Evolutionary conservation across 805 yeast species (phyloP), one percentile per base, ranked within the genome.

Genomic region (Isabelozyma gotoi): DNA sequence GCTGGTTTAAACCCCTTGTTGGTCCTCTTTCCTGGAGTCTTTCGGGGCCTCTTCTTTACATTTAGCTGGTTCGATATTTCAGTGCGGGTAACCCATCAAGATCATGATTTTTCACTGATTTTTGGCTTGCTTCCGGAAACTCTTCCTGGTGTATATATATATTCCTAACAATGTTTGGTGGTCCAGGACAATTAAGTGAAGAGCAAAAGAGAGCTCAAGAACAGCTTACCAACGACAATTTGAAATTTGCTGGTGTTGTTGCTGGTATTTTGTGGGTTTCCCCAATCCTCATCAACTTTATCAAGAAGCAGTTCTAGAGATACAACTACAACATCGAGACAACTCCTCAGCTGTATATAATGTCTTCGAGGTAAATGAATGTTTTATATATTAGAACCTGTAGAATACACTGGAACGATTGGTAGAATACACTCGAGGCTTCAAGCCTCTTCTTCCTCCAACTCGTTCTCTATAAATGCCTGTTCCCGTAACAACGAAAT

Each of bases 121-220:
- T 11, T 11, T 24, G 10, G 29, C 29, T 4, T 24, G 4, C 29
- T 24, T 24, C 29, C 2, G 29, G 29, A 10, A 10, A 10, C n/a
- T n/a, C 12, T 7, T 24, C 29, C 29, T 24, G 12, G 8, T n/a
- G 12, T 10, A 10, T 7, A 5, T 24, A 10, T 24, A 24, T 5
- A 2, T 41, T 16, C 12, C 12, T 21, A 38, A 46, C 36, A 6
- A 71, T 71, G 76, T 71, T 60, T 61, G 76, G 82, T 51, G 84
- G 80, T 55, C 77, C 79, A 56, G 71, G 72, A 51, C 68, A 55
- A 48, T 67, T 69, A 40, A 69, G 77, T 52, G 88, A 83, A 57
- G 87, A 82, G 55, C 83, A 82, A 65, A 83, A 79, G 71, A 82
- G 77, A 59, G 60, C 76, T 44, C 89, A 83, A 60, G 83, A 84